Percentiles rank a stretch among this genome's conserved stretches.
These are phyloP conservation scores for Basidiobolus meristosporus DNA, from an alignment of 371 early-diverging fungal genomes.

Conservation along the genomic window DNA sequence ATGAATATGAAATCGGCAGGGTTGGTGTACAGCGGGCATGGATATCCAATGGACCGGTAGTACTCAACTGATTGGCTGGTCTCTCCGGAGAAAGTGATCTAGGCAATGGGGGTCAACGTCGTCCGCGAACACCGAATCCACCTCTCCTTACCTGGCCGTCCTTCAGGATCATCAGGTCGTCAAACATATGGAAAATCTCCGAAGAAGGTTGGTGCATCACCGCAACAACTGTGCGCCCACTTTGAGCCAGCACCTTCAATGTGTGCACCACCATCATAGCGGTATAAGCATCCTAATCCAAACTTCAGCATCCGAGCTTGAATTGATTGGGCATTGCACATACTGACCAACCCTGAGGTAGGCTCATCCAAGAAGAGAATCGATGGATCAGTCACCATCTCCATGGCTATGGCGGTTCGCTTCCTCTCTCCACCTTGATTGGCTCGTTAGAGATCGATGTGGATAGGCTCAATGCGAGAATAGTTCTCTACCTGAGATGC, in stretches of 20 bases:
- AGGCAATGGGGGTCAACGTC: neutral
- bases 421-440: slow-evolving; percentile 59
- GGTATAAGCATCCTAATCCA: neutral
- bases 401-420: slow-evolving; percentile 71
- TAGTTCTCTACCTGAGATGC: slow-evolving; percentile 24
- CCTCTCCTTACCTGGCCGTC: neutral
- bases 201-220: slow-evolving; percentile 42
- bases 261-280: neutral
- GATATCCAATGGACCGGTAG: slow-evolving; percentile 20
- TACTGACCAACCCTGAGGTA: slow-evolving; percentile 48
- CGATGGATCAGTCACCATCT: slow-evolving; percentile 71
- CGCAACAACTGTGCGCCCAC: slow-evolving; percentile 24
- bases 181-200: slow-evolving; percentile 36
- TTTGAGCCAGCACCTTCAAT: neutral
- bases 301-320: too few species aligned
- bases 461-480: too few species aligned
- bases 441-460: too few species aligned
- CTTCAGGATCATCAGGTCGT: slow-evolving; percentile 3
- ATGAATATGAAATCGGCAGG: slow-evolving; percentile 43
- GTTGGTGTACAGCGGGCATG: slow-evolving; percentile 36
- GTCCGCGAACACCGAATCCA: neutral
- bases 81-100: neutral
- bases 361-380: slow-evolving; percentile 89
- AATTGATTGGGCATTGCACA: too few species aligned
- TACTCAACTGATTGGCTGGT: slow-evolving; percentile 12